A percentile compares a stretch with the other conserved stretches of the same genome.
Conservation (phyloP, 805 yeast species). For the Ogataea siamensis region DNA sequence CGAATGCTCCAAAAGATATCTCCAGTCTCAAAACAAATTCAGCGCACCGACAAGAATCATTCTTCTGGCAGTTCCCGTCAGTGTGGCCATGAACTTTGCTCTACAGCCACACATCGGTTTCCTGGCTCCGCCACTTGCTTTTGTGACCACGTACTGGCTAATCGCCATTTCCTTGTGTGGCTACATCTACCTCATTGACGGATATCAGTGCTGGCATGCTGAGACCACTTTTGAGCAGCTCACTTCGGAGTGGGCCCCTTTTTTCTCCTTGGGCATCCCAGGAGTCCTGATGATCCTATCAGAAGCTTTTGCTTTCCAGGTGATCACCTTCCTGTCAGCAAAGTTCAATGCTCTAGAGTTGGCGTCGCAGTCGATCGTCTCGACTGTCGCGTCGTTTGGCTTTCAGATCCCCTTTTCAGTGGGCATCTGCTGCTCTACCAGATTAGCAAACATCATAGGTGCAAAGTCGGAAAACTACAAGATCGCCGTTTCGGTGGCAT, state of each 20-base stretch:
- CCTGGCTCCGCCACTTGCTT: conserved; percentile 70
- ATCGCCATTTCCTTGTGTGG: conserved; percentile 54
- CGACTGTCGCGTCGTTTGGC: conserved; percentile 47
- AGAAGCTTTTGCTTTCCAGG: conserved; percentile 55
- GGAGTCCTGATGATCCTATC: conserved; percentile 56
- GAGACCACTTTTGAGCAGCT: conserved; percentile 29
- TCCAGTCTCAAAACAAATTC: conserved; percentile 75
- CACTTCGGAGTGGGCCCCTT: conserved; percentile 41
- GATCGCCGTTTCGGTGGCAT: conserved; percentile 38
- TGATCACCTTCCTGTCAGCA: conserved; percentile 49
- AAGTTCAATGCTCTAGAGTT: conserved; percentile 46
- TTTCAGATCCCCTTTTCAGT: conserved; percentile 54
- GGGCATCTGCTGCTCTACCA: conserved; percentile 49
- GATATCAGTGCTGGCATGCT: conserved; percentile 61
- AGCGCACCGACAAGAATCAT: conserved; percentile 72
- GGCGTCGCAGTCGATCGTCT: conserved; percentile 54
- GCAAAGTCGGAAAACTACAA: conserved; percentile 40
- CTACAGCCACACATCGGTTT: conserved; percentile 66
- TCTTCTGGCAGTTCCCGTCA: conserved; percentile 64
- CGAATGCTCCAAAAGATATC: conserved; percentile 68
- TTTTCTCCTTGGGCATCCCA: conserved; percentile 47
- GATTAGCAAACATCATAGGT: conserved; percentile 54
- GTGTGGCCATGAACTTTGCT: conserved; percentile 55
- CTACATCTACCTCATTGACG: conserved; percentile 59
- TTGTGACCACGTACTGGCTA: conserved; percentile 64